Percentiles rank a stretch among this genome's conserved stretches.
phyloP scores from a whole-genome alignment of 73 alveolate species.

The Paramecium primaurelia region DNA sequence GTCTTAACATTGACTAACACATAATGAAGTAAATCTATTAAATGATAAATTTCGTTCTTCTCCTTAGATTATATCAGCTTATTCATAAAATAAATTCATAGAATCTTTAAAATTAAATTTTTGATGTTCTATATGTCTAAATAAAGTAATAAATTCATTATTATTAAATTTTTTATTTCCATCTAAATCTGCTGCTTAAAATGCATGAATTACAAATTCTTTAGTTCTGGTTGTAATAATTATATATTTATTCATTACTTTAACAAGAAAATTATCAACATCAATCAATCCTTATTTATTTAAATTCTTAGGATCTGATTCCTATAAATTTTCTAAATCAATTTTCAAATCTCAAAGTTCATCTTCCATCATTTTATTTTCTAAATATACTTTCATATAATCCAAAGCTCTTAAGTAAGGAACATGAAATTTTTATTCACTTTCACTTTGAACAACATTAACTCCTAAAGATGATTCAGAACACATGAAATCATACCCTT shows the following conservation, averaged over 20 bases:
- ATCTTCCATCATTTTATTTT: conserved; percentile 50
- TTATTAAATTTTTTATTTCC: conserved; percentile 56
- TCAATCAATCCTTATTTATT: conserved; percentile 46
- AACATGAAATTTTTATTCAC: conserved; percentile 50
- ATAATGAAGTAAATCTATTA: conserved; percentile 48
- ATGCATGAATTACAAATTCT: conserved; percentile 59
- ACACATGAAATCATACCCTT: conserved; percentile 50
- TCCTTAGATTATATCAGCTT: conserved; percentile 42
- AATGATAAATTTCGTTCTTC: conserved; percentile 56
- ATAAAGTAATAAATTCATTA: conserved; percentile 53
- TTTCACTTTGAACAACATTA: conserved; percentile 19
- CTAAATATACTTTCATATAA: conserved; percentile 54
- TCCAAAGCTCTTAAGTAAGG: conserved; percentile 60
- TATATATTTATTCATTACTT: conserved; percentile 53
- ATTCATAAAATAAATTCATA: conserved; percentile 53
- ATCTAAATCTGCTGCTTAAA: conserved; percentile 61
- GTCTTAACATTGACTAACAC: conserved; percentile 18
- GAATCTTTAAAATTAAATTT: conserved; percentile 50
- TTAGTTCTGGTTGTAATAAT: conserved; percentile 48
- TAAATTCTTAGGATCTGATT: conserved; percentile 47
- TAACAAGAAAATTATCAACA: conserved; percentile 47
- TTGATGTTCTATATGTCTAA: conserved; percentile 47
- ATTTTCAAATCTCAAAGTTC: conserved; percentile 42
- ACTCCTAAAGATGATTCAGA: conserved; percentile 54
- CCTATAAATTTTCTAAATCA: conserved; percentile 54